Base-by-base conservation (phyloP, 495 filamentous ascomycete species). In the Hypoxylon intermedium region DNA sequence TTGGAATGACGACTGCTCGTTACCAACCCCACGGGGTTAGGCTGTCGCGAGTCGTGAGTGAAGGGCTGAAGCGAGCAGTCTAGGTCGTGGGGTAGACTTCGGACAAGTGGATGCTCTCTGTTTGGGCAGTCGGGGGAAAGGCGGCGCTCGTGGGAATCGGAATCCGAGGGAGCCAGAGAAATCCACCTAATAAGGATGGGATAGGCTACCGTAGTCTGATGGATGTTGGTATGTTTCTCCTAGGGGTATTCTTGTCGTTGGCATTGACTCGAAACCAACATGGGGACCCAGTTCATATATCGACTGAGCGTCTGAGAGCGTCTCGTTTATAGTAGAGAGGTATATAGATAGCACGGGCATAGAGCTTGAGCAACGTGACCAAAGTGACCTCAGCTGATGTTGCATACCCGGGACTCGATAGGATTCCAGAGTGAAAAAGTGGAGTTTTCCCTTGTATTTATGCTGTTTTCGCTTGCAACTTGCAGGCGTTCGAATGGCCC, bases 61-160 rank as follows among this genome's bases (percentile, higher is more conserved):
- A 49, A 63, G 41, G 24, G 20, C 41, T 50, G 40, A 58, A 49
- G 52, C 42, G 41, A 58, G 26, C 38, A 51, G 50, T 60, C 55
- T 58, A 59, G 55, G 55, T 65, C 61, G 61, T 65, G 54, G 63
- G 67, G 61, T 72, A 51, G 69, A 57, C 45, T 63, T 72, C 72
- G 75, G 72, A 67, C 75, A 67, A 76, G 71, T 71, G 75, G 72
- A 75, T 74, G 73, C 38, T 41, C 20, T 66, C 64, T 74, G 72
- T 70, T 74, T 76, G 74, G 74, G 34, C 23, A 53, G 40, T 71
- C 61, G 68, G 68, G 28, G 65, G 26, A 68, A 68, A 58, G 66
- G 67, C 62, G 65, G 45, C 50, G 6, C 50, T 61, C 41, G 33
- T 43, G 38, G 46, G 45, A 23, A 47, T 58, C 30, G 55, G 30